Conservation (phyloP, 1,284 basidiomycete genomes). For the Puccinia horiana region DNA sequence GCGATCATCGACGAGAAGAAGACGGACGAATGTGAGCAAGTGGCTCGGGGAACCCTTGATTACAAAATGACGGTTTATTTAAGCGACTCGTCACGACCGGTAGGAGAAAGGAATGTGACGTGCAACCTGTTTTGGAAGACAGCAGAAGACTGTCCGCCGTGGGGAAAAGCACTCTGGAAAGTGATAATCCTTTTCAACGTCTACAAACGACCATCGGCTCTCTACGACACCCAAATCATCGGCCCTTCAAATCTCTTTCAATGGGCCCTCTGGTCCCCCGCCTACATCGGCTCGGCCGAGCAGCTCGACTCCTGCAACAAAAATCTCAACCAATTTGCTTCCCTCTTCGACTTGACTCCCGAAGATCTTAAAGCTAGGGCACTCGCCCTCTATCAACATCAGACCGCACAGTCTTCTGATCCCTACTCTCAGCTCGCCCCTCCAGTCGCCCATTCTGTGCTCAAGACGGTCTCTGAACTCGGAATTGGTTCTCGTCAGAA, state of each 20-base stretch:
- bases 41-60: neutral
- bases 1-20: slow-evolving; percentile 38
- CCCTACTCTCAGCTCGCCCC: neutral
- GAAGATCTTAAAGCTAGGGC: neutral
- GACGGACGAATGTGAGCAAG: slow-evolving; percentile 20
- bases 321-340: neutral
- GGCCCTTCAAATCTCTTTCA: slow-evolving; percentile 1
- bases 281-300: slow-evolving; percentile 17
- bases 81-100: neutral
- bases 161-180: slow-evolving; percentile 33
- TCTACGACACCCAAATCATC: slow-evolving; percentile 38
- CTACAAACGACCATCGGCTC: slow-evolving; percentile 1
- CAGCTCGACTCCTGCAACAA: neutral
- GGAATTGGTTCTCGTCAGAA: neutral
- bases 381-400: neutral
- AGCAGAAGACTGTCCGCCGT: slow-evolving; percentile 21
- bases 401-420: neutral
- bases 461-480: slow-evolving; percentile 20
- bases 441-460: neutral
- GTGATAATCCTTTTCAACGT: slow-evolving; percentile 32
- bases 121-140: slow-evolving; percentile 47
- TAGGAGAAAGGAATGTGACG: neutral
- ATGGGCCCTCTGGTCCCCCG: slow-evolving; percentile 39
- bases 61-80: slow-evolving; percentile 33
- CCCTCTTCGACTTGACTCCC: neutral